Evolutionary conservation across 768 basidiomycete genomes (phyloP).

Genomic region (Panaeolus cyanescens): DNA sequence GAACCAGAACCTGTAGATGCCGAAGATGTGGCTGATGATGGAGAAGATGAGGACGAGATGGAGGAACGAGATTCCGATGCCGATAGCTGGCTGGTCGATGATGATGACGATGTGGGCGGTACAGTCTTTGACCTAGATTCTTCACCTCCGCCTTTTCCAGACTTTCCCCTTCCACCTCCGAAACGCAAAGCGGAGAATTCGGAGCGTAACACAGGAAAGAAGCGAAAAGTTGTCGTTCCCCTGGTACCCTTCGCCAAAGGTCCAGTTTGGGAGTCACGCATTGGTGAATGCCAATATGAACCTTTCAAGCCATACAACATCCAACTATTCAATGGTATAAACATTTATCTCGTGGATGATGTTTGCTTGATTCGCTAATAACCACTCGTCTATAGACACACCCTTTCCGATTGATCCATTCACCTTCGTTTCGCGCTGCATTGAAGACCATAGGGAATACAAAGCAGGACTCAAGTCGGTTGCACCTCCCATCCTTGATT

Average conservation of each 20-base stretch:
- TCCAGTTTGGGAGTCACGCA: conserved; percentile 72
- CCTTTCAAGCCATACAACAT: conserved; percentile 76
- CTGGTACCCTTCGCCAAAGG: conserved; percentile 83
- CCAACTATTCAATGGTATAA: conserved; percentile 80
- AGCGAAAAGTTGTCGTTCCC: conserved; percentile 74
- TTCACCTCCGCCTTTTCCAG: conserved; percentile 35
- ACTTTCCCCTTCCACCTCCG: conserved; percentile 25
- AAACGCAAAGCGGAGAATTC: conserved; percentile 70
- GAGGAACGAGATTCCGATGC: conserved; percentile 74
- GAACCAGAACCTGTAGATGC: conserved; percentile 85
- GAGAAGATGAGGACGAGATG: conserved; percentile 57
- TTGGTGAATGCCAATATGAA: conserved; percentile 70
- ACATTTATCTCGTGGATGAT: background rate
- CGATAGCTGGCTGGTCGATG: conserved; percentile 80
- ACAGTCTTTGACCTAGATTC: conserved; percentile 39
- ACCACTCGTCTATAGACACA: conserved; percentile 57
- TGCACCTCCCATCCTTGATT: conserved; percentile 8
- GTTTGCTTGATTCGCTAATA: conserved; percentile 4
- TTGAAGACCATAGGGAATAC: conserved; percentile 41
- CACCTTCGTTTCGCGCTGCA: conserved; percentile 57
- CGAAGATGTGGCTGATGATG: conserved; percentile 71
- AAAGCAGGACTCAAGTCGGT: conserved; percentile 27
- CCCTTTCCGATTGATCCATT: conserved; percentile 80
- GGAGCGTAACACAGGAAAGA: conserved; percentile 59
- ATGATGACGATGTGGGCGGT: conserved; percentile 58